Evolutionary conservation across 1,284 basidiomycete genomes (phyloP).

Genomic region (Coniophora puteana): DNA sequence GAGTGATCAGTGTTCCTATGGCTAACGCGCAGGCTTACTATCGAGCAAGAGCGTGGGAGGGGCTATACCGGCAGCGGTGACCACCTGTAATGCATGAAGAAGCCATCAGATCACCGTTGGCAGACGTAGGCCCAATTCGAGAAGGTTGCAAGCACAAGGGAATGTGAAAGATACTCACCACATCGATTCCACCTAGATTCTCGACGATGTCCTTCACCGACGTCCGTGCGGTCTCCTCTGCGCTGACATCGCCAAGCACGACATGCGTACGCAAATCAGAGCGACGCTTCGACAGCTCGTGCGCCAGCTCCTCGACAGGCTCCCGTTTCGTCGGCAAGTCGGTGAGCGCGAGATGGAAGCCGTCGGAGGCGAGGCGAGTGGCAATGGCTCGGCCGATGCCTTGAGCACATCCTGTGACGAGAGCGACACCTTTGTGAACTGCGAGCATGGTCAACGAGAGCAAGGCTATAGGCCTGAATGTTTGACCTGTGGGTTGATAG

Average conservation of each 20-base stretch:
- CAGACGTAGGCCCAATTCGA: not conserved
- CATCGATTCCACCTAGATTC: slow-evolving; percentile 23
- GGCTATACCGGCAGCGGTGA: slow-evolving; percentile 19
- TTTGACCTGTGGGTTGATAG: no score
- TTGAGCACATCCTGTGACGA: slow-evolving; percentile 38
- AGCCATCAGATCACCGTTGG: not conserved
- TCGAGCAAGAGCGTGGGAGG: slow-evolving; percentile 11
- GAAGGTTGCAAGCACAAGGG: not conserved
- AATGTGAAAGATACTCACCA: slow-evolving; percentile 6
- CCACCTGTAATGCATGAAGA: slow-evolving; percentile 14
- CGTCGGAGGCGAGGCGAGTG: slow-evolving; percentile 29
- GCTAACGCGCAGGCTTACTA: no score
- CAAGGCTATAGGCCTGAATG: no score
- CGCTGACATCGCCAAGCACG: slow-evolving; percentile 21
- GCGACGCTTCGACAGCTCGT: slow-evolving; percentile 7
- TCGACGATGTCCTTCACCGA: slow-evolving; percentile 29
- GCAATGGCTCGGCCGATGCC: slow-evolving; percentile 42
- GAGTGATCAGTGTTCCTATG: not conserved
- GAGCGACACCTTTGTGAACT: slow-evolving; percentile 24
- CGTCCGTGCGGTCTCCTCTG: slow-evolving; percentile 29
- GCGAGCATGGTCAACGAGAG: not conserved
- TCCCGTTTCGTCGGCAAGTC: slow-evolving; percentile 14
- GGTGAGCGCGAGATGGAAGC: slow-evolving; percentile 18
- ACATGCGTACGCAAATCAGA: slow-evolving; percentile 17
- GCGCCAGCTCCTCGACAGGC: slow-evolving; percentile 7